A percentile compares a stretch with the other conserved stretches of the same genome.
Evolutionary conservation across 495 filamentous ascomycete species (phyloP).

Genomic region (Astrothelium subdiscretum): DNA sequence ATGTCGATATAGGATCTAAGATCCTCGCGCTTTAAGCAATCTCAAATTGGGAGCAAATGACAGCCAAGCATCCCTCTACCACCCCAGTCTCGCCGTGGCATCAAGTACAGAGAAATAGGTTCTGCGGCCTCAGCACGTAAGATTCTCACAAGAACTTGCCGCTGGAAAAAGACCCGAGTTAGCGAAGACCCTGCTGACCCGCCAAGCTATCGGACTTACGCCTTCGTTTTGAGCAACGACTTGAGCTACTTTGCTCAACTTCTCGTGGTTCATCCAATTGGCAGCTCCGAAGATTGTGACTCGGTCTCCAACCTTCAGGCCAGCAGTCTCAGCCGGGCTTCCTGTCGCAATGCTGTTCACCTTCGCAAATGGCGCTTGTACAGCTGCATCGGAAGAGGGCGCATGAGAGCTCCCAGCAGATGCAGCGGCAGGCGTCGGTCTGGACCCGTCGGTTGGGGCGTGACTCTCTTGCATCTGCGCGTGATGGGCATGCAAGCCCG

Average conservation of each 20-base stretch:
- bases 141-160: slow-evolving; percentile 12
- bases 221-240: slow-evolving; percentile 80
- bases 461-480: neutral
- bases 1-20: no score
- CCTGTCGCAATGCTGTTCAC: slow-evolving; percentile 69
- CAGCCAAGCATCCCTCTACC: slow-evolving; percentile 17
- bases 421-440: slow-evolving; percentile 4
- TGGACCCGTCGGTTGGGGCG: neutral
- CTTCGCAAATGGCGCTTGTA: slow-evolving; percentile 72
- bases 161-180: slow-evolving; percentile 3
- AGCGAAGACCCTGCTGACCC: neutral
- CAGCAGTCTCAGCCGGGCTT: slow-evolving; percentile 77
- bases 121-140: slow-evolving; percentile 4
- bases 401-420: slow-evolving; percentile 10
- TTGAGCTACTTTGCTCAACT: slow-evolving; percentile 70
- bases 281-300: slow-evolving; percentile 76
- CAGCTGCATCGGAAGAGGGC: slow-evolving; percentile 11
- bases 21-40: no score
- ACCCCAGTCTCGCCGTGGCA: slow-evolving; percentile 17
- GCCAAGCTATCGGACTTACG: slow-evolving; percentile 42
- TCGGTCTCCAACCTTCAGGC: slow-evolving; percentile 70
- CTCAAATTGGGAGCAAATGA: slow-evolving; percentile 16
- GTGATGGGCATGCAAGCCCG: slow-evolving; percentile 24
- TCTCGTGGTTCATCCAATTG: slow-evolving; percentile 73
- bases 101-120: slow-evolving; percentile 9